A percentile compares a stretch with the other conserved stretches of the same genome.
Conservation (phyloP, 164 flowering plant genomes). For the Saururus chinensis region DNA sequence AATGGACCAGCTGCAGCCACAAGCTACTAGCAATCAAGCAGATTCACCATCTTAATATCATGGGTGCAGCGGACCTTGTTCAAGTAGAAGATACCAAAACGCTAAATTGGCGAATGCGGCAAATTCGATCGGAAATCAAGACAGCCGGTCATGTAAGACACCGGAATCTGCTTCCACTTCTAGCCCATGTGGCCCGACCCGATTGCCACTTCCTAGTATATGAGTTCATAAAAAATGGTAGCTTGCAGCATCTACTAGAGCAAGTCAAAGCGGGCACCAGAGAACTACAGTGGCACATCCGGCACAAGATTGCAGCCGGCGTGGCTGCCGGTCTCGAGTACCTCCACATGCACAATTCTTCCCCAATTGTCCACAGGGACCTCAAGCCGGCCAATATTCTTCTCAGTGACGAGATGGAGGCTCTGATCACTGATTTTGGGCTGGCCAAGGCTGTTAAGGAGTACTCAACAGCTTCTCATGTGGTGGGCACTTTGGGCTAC, state of each 20-base stretch:
- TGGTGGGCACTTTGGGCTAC: conserved; percentile 80
- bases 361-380: conserved; percentile 65
- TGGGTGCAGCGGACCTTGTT: conserved; percentile 37
- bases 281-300: conserved; percentile 53
- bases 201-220: conserved; percentile 72
- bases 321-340: conserved; percentile 78
- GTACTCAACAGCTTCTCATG: conserved; percentile 51
- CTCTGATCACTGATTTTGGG: conserved; percentile 87
- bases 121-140: conserved; percentile 63
- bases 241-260: conserved; percentile 50
- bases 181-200: conserved; percentile 60
- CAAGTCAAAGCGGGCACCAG: conserved; percentile 29
- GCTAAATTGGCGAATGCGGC: conserved; percentile 61
- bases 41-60: conserved; percentile 18
- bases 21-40: conserved; percentile 76
- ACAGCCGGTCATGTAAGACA: conserved; percentile 79
- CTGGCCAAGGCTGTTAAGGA: conserved; percentile 76
- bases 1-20: conserved; percentile 36
- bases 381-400: conserved; percentile 84
- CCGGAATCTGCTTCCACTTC: conserved; percentile 59
- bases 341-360: conserved; percentile 60
- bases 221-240: conserved; percentile 85
- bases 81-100: conserved; percentile 48
- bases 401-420: conserved; percentile 82
- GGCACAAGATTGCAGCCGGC: conserved; percentile 60